Evolutionary conservation across 2,329 filamentous ascomycete species (phyloP).

Genomic region (Sarocladium brachiariae): DNA sequence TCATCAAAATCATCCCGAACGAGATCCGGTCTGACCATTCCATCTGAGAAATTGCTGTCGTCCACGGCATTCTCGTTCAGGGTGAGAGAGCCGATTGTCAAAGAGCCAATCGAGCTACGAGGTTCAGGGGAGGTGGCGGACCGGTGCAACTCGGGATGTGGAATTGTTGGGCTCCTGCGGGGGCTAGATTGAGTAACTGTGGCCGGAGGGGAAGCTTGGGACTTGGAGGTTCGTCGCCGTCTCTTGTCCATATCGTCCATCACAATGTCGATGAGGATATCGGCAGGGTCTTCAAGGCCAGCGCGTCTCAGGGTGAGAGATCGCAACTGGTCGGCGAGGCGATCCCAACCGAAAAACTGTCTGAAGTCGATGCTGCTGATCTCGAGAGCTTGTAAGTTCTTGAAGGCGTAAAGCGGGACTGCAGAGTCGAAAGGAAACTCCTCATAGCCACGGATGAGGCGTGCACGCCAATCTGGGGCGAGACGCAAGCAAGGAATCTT

Average conservation of each 20-base stretch:
- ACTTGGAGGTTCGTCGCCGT: slow-evolving; percentile 79
- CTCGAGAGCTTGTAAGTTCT: slow-evolving; percentile 90
- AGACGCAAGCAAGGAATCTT: slow-evolving; percentile 91
- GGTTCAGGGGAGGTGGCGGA: slow-evolving; percentile 58
- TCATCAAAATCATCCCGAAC: slow-evolving; percentile 36
- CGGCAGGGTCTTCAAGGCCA: slow-evolving; percentile 80
- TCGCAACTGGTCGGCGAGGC: slow-evolving; percentile 82
- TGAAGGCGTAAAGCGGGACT: slow-evolving; percentile 93
- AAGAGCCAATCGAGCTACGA: slow-evolving; percentile 38
- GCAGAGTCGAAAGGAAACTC: slow-evolving; percentile 98
- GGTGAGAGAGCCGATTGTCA: slow-evolving; percentile 54
- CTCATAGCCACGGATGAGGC: slow-evolving; percentile 86
- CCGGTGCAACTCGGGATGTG: slow-evolving; percentile 59
- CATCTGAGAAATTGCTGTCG: slow-evolving; percentile 26
- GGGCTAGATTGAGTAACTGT: slow-evolving; percentile 54
- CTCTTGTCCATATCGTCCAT: slow-evolving; percentile 94
- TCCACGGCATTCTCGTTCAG: slow-evolving; percentile 44
- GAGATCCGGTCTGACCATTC: slow-evolving; percentile 26
- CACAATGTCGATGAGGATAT: slow-evolving; percentile 87
- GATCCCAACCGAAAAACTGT: slow-evolving; percentile 96
- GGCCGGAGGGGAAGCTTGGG: slow-evolving; percentile 70
- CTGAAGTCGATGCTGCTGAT: slow-evolving; percentile 94
- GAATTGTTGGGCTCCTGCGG: slow-evolving; percentile 55
- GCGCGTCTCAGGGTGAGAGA: slow-evolving; percentile 85
- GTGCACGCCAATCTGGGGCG: slow-evolving; percentile 86